These are phyloP conservation scores for Pyrenopolyporus hunteri DNA, from an alignment of 495 filamentous ascomycete genomes.

Conservation along the genomic window DNA sequence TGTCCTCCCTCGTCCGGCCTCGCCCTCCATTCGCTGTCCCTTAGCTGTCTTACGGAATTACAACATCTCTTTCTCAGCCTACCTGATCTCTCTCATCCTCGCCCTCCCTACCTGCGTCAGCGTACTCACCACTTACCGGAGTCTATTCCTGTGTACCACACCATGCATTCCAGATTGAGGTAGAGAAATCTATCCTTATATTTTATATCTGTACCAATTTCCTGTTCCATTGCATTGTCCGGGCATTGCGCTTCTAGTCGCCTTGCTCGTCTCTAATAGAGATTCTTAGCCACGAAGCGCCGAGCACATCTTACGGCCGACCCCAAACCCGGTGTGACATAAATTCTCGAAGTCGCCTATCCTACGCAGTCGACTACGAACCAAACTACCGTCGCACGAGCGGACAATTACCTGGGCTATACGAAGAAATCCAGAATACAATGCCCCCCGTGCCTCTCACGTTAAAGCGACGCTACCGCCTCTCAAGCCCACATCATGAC, in stretches of 20 bases:
- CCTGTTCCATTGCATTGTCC: neutral
- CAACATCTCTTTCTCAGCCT: neutral
- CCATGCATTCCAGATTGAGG: neutral
- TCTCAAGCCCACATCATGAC: slow-evolving; percentile 35
- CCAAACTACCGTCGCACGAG: neutral
- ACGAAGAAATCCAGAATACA: slow-evolving; percentile 15
- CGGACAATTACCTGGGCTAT: neutral
- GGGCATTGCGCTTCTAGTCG: neutral
- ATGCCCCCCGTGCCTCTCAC: neutral
- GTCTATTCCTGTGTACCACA: neutral
- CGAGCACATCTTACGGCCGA: neutral
- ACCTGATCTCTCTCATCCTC: neutral
- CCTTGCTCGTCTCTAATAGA: neutral
- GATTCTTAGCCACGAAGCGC: neutral
- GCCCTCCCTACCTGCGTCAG: neutral
- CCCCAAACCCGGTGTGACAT: neutral
- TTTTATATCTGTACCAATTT: neutral
- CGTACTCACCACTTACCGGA: neutral
- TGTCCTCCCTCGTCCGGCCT: no score
- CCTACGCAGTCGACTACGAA: no score
- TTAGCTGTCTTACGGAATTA: neutral
- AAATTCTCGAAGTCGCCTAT: neutral
- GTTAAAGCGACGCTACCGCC: slow-evolving; percentile 5
- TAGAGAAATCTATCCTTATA: neutral
- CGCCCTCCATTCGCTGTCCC: no score